A percentile compares a stretch with the other conserved stretches of the same genome.
Conservation (phyloP, 805 yeast species). For the Candida adriatica region DNA sequence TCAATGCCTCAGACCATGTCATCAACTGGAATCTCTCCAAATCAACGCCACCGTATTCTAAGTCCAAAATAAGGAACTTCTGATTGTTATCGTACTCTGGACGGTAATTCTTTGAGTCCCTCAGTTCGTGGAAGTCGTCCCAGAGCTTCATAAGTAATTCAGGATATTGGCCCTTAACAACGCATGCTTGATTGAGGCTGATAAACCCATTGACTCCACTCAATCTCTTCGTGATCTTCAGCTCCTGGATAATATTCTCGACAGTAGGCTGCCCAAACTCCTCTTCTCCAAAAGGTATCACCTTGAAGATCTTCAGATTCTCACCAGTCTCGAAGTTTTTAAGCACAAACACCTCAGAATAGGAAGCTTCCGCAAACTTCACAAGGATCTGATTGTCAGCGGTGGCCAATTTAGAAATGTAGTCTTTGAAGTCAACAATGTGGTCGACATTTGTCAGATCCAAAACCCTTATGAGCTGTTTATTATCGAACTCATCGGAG, state of each 20-base stretch:
- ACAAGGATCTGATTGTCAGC: conserved; percentile 26
- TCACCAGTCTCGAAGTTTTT: conserved; percentile 19
- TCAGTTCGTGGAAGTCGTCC: conserved; percentile 32
- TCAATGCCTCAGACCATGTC: conserved; percentile 32
- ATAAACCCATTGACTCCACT: conserved; percentile 38
- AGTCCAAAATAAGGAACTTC: conserved; percentile 28
- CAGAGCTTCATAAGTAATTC: conserved; percentile 33
- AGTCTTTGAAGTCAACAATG: conserved; percentile 27
- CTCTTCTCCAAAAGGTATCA: conserved; percentile 46
- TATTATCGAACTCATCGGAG: conserved; percentile 4
- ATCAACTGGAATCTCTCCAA: conserved; percentile 36
- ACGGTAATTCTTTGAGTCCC: conserved; percentile 28
- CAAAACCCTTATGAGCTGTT: conserved; percentile 28
- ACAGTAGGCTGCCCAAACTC: conserved; percentile 34
- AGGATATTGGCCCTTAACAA: conserved; percentile 43
- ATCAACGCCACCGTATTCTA: conserved; percentile 36
- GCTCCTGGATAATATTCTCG: conserved; percentile 39
- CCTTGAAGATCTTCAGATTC: conserved; percentile 35
- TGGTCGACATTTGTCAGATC: conserved; percentile 29
- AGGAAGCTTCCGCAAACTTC: conserved; percentile 42
- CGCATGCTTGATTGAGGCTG: conserved; percentile 33
- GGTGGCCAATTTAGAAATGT: conserved; percentile 22
- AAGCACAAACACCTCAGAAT: conserved; percentile 36
- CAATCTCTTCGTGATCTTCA: conserved; percentile 35
- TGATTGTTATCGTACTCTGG: conserved; percentile 32